Percentiles rank a stretch among this genome's conserved stretches.
Conservation (phyloP, 495 filamentous ascomycete genomes). For the Barbatosphaeria neglecta region DNA sequence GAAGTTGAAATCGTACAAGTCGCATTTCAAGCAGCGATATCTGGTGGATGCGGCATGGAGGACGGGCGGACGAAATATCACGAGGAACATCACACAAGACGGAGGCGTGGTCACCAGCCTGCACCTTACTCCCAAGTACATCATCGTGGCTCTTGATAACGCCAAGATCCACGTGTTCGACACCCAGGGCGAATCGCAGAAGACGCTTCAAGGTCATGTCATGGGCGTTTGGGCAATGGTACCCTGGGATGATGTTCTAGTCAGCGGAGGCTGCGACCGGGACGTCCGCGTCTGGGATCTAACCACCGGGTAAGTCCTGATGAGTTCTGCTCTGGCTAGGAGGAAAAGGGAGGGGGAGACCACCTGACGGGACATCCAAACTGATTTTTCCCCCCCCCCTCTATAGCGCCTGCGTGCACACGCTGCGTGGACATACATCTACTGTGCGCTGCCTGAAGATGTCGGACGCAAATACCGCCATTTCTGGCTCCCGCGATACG, state of each 20-base stretch:
- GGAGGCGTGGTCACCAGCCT: conserved; percentile 94
- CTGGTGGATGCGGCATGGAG: conserved; percentile 96
- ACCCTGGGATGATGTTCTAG: conserved; percentile 89
- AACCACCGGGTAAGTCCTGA: conserved; percentile 65
- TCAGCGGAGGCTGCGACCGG: conserved; percentile 92
- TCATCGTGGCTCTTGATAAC: conserved; percentile 94
- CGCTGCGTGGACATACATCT: conserved; percentile 85
- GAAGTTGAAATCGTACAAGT: conserved; percentile 62
- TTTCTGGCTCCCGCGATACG: conserved; percentile 91
- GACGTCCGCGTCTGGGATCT: conserved; percentile 98
- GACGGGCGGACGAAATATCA: conserved; percentile 66
- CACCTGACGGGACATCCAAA: no score
- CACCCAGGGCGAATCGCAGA: conserved; percentile 74
- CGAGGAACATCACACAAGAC: conserved; percentile 82
- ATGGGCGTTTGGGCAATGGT: conserved; percentile 99
- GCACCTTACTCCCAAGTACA: conserved; percentile 89
- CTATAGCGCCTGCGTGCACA: conserved; percentile 56
- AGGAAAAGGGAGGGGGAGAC: no score
- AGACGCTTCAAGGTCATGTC: conserved; percentile 85
- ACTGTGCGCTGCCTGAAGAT: conserved; percentile 97
- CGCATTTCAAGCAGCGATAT: conserved; percentile 94
- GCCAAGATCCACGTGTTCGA: conserved; percentile 98
- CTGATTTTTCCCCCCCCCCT: no score
- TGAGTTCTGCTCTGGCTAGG: conserved; percentile 13
- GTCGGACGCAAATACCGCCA: conserved; percentile 84